Evolutionary conservation across 1,284 basidiomycete genomes (phyloP).

Genomic region (Pascua guehoae): DNA sequence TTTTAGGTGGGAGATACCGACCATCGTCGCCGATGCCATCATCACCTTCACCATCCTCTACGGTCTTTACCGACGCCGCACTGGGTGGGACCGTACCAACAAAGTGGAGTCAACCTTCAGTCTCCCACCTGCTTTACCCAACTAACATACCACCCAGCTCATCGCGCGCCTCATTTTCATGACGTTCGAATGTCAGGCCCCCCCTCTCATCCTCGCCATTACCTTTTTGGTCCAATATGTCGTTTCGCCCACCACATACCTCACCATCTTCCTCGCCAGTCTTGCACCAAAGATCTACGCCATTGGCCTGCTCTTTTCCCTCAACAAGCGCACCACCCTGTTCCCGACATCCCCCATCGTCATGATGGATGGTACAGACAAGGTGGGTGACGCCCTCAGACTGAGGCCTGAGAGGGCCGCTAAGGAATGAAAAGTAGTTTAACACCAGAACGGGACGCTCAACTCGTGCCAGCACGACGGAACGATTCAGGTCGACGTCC

Average conservation of each 20-base stretch:
- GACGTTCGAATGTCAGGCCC: slow-evolving; percentile 35
- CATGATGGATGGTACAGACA: too few species aligned
- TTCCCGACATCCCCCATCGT: too few species aligned
- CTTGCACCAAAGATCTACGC: slow-evolving; percentile 30
- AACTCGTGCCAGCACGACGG: too few species aligned
- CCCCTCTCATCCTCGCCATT: slow-evolving; percentile 27
- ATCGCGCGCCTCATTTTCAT: slow-evolving; percentile 29
- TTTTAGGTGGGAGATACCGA: too few species aligned
- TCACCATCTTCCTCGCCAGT: slow-evolving; percentile 18
- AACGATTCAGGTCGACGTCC: too few species aligned
- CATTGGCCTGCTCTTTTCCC: slow-evolving; percentile 27
- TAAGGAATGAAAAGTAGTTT: too few species aligned
- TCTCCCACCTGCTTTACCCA: too few species aligned
- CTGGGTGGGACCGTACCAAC: slow-evolving; percentile 35
- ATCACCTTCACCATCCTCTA: slow-evolving; percentile 28
- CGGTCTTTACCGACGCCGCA: slow-evolving; percentile 25
- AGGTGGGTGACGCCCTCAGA: too few species aligned
- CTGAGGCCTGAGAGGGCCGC: too few species aligned
- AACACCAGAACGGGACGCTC: too few species aligned
- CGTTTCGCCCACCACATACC: slow-evolving; percentile 14
- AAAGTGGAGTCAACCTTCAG: slow-evolving; percentile 12
- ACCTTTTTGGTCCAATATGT: slow-evolving; percentile 25
- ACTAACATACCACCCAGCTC: slow-evolving; percentile 7
- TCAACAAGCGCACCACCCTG: slow-evolving; percentile 15
- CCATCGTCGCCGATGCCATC: slow-evolving; percentile 22